These are phyloP conservation scores for Cornus florida DNA, from an alignment of 148 eudicot species.

Conservation along the genomic window DNA sequence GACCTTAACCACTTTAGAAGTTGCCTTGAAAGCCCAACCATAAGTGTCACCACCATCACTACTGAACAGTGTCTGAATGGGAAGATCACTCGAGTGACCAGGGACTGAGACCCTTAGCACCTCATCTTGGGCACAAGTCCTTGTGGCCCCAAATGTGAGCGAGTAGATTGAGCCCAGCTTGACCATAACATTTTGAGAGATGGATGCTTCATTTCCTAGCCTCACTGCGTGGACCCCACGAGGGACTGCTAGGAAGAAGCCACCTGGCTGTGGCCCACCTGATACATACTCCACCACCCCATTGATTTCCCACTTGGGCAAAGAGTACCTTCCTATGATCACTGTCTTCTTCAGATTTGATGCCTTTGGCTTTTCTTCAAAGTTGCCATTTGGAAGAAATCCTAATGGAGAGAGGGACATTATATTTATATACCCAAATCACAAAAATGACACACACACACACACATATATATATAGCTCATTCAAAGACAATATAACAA, in stretches of 20 bases:
- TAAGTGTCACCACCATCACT: slow-evolving; percentile 80
- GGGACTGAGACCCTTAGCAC: slow-evolving; percentile 36
- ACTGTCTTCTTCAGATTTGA: slow-evolving; percentile 56
- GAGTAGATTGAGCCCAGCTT: slow-evolving; percentile 22
- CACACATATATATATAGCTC: no score
- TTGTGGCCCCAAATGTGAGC: slow-evolving; percentile 38
- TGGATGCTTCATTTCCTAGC: slow-evolving; percentile 49
- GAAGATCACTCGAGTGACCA: slow-evolving; percentile 41
- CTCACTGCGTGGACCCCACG: slow-evolving; percentile 45
- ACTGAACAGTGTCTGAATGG: slow-evolving; percentile 72
- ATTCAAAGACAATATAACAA: not conserved
- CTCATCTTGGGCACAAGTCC: slow-evolving; percentile 64
- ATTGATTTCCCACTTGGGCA: slow-evolving; percentile 74
- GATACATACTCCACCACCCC: slow-evolving; percentile 77
- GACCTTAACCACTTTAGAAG: slow-evolving; percentile 40
- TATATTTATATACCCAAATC: not conserved
- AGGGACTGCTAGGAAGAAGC: slow-evolving; percentile 56
- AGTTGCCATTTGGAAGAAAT: slow-evolving; percentile 76
- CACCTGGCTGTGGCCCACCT: slow-evolving; percentile 85
- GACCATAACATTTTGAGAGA: slow-evolving; percentile 19
- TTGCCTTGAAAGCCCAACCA: slow-evolving; percentile 66
- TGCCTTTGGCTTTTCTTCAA: slow-evolving; percentile 62
- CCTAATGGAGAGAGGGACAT: slow-evolving; percentile 21
- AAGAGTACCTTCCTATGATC: slow-evolving; percentile 51
- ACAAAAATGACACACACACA: not conserved